phyloP scores from a whole-genome alignment of 345 rosid species.

The Geranium brycei region DNA sequence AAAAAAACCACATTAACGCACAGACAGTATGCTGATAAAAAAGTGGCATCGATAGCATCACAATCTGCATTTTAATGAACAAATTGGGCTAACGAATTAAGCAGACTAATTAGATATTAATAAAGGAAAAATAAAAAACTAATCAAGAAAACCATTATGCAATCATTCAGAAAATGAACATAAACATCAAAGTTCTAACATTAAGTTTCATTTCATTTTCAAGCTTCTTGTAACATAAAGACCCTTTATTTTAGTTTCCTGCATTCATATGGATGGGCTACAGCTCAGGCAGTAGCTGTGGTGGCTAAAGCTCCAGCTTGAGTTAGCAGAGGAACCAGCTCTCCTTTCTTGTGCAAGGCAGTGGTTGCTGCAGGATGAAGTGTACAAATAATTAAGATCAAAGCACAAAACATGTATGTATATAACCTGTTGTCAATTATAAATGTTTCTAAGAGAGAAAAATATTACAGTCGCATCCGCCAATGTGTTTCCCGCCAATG shows the following conservation, averaged over 20 bases:
- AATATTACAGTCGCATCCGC: conserved; percentile 64
- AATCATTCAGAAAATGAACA: too few species aligned
- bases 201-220: too few species aligned
- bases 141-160: too few species aligned
- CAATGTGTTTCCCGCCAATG: conserved; percentile 68
- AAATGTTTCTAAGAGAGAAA: not conserved
- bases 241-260: not conserved
- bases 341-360: conserved; percentile 35
- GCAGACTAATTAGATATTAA: too few species aligned
- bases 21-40: too few species aligned
- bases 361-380: conserved; percentile 36
- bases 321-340: conserved; percentile 63
- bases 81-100: too few species aligned
- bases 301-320: conserved; percentile 56
- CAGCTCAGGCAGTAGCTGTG: conserved; percentile 17
- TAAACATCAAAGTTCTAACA: too few species aligned
- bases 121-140: too few species aligned
- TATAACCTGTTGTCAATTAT: not conserved
- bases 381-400: not conserved
- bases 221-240: too few species aligned
- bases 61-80: too few species aligned
- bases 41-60: too few species aligned
- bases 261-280: not conserved
- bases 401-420: not conserved
- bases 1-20: too few species aligned